A percentile compares a stretch with the other conserved stretches of the same genome.
Evolutionary conservation across 345 rosid genomes (phyloP).

Genomic region (Anacardium occidentale): DNA sequence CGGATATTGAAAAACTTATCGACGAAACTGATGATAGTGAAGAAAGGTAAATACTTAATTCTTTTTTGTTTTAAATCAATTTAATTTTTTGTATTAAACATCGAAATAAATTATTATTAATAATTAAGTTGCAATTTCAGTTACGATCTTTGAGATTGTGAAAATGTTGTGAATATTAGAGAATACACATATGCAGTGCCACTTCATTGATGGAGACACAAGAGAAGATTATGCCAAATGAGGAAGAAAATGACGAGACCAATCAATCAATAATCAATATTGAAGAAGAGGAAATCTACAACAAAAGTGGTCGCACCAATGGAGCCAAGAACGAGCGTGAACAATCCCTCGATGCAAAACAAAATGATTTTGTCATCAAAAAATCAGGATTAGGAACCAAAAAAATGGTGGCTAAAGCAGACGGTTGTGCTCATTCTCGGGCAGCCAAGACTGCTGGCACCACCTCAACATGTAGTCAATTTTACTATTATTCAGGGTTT

Average conservation of each 20-base stretch:
- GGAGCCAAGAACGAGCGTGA: neutral
- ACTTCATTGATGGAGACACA: neutral
- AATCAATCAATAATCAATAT: neutral
- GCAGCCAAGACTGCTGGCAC: conserved; percentile 16
- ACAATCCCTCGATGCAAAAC: conserved; percentile 27
- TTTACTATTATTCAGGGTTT: conserved; percentile 53
- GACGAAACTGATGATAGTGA: neutral
- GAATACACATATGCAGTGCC: neutral
- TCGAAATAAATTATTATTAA: neutral
- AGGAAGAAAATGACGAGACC: neutral
- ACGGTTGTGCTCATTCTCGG: conserved; percentile 20
- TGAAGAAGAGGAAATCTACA: conserved; percentile 6
- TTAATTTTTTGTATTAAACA: neutral
- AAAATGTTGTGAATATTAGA: neutral
- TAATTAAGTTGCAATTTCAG: neutral
- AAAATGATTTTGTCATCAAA: neutral
- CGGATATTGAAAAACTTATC: neutral
- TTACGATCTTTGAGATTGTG: neutral
- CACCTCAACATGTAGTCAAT: conserved; percentile 20
- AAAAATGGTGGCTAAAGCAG: neutral
- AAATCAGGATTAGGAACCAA: neutral
- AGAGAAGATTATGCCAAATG: neutral
- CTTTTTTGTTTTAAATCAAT: neutral
- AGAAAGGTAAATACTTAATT: neutral
- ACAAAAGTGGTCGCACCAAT: conserved; percentile 13